Evolutionary conservation across 2,329 filamentous ascomycete species (phyloP).

Genomic region (Biscogniauxia mediterranea): DNA sequence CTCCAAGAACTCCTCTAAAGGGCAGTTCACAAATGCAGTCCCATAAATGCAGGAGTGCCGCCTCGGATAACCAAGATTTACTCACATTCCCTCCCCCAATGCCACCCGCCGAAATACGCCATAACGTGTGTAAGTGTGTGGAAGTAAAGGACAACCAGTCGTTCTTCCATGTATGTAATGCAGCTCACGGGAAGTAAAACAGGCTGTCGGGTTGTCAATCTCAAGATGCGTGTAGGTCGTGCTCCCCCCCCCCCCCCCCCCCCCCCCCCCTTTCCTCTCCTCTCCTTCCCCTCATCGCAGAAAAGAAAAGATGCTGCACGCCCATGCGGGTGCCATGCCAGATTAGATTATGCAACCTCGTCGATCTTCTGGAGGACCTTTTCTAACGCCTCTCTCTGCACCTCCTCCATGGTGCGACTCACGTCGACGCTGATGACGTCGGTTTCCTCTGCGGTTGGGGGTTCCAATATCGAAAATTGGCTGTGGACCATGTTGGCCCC

Average conservation of each 20-base stretch:
- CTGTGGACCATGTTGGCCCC: conserved; percentile 92
- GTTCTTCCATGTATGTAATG: neutral
- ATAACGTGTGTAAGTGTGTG: neutral
- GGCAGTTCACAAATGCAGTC: neutral
- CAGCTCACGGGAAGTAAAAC: neutral
- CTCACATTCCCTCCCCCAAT: neutral
- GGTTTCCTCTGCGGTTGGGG: conserved; percentile 66
- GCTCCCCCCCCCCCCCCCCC: too few species aligned
- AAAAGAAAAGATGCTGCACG: conserved; percentile 4
- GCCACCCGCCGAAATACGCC: neutral
- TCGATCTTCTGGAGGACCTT: conserved; percentile 56
- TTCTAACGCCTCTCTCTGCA: conserved; percentile 59
- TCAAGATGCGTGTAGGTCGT: neutral
- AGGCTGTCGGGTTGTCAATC: neutral
- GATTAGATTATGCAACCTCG: conserved; percentile 33
- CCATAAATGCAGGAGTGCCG: neutral
- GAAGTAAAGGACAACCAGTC: neutral
- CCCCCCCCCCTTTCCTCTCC: neutral
- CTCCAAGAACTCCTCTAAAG: neutral
- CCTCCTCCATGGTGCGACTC: conserved; percentile 54
- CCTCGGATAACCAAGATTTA: neutral
- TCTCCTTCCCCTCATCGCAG: conserved; percentile 2
- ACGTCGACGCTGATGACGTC: conserved; percentile 74
- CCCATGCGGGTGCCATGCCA: conserved; percentile 6
- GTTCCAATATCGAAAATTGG: conserved; percentile 86